Base-by-base conservation (phyloP, 2,329 filamentous ascomycete genomes). In the Coniochaeta sp. region DNA sequence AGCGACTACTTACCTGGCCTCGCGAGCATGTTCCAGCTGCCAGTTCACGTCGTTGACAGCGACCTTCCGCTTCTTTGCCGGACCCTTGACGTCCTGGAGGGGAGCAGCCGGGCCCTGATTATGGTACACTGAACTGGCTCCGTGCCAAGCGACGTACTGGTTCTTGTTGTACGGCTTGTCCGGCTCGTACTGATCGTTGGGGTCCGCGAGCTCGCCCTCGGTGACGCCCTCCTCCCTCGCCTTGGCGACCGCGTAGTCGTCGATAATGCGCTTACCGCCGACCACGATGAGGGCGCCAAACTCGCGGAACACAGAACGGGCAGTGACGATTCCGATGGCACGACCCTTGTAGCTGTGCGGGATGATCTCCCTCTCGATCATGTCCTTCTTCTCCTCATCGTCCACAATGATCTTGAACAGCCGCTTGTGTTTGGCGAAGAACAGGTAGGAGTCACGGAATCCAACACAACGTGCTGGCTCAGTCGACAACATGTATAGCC, bases 311-410 rank as follows among this genome's bases (percentile, higher is more conserved):
- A 99, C 94, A 1, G 94, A 97, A 45, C 94, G 86, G 48, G 94
- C 94, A 14, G 94, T 96, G 46, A 96, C 91, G 26, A 99, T 91
- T 66, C 94, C 94, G 66, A 99, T 99, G 5, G 92, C 90, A 50
- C 94, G 89, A 54, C 94, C 94, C 70, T 97, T 99, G 82, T 99
- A 99, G 26, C 91, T 96, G 73, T 96, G 94, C 1, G 94, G 94
- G 57, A 99, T 96, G 64, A 99, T 87, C 6, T 95, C 88, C 55
- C 94, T 85, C 60, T 95, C 90, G 64, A 99, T 99, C 74, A 99
- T 81, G 69, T 97, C 91, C 55, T 87, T 85, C 75, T 99, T 99
- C 70, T 95, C 92, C n/a, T 94, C 87, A 58, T 99, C 94, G 61
- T 91, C 91, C 52, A 97, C 89, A 62, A 99, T 96, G 63, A 99